Evolutionary conservation across 1,284 basidiomycete genomes (phyloP).

Genomic region (Austroboletus novae-zelandiae): DNA sequence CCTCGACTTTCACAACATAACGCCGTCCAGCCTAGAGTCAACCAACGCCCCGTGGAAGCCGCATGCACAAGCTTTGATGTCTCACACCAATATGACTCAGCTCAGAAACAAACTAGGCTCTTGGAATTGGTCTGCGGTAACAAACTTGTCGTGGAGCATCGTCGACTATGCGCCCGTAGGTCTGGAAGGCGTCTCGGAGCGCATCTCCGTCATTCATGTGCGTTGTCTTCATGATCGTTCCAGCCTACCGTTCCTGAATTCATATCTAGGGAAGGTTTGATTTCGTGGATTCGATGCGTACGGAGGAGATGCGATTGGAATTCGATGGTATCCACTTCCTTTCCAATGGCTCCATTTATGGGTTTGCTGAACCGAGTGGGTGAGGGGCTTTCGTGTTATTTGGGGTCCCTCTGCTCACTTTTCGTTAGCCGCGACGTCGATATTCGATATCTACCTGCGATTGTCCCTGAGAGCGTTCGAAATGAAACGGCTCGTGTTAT

Average conservation of each 20-base stretch:
- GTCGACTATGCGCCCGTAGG: constrained; percentile 49
- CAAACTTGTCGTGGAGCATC: constrained; percentile 62
- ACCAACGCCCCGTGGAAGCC: constrained; percentile 46
- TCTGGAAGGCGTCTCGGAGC: constrained; percentile 34
- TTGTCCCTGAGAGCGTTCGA: constrained; percentile 52
- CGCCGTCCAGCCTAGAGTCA: constrained; percentile 40
- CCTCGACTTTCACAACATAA: constrained; percentile 61
- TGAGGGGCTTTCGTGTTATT: constrained; percentile 30
- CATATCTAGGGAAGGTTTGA: constrained; percentile 64
- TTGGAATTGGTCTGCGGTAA: constrained; percentile 69
- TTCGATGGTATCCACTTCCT: constrained; percentile 80
- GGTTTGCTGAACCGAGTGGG: constrained; percentile 68
- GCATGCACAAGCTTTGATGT: constrained; percentile 48
- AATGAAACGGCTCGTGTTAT: constrained; percentile 68
- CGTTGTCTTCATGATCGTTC: constrained; percentile 24
- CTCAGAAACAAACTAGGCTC: constrained; percentile 45
- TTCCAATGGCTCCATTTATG: constrained; percentile 75
- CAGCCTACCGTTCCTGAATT: not conserved
- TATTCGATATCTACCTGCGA: constrained; percentile 64
- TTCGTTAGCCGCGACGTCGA: constrained; percentile 52
- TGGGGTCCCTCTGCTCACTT: not conserved
- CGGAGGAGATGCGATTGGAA: constrained; percentile 62
- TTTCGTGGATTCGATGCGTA: constrained; percentile 47
- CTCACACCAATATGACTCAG: constrained; percentile 50
- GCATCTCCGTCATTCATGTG: constrained; percentile 64